Conservation (phyloP, 2,329 filamentous ascomycete species). For the Aquanectria penicillioides region DNA sequence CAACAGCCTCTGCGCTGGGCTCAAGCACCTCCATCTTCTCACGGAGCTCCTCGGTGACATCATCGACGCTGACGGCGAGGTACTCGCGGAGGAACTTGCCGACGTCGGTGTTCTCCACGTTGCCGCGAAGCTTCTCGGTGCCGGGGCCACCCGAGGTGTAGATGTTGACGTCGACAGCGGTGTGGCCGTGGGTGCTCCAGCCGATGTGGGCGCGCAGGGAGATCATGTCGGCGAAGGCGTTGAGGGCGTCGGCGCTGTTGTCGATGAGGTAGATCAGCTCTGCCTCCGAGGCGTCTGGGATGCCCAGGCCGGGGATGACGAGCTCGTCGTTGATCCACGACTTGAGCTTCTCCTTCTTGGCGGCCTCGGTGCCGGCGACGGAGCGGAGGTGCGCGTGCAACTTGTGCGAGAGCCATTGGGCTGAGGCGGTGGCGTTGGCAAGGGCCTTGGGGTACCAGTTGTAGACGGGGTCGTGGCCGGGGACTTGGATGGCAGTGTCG, state of each 20-base stretch:
- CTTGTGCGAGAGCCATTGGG: conserved; percentile 74
- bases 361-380: conserved; percentile 43
- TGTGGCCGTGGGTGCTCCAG: conserved; percentile 95
- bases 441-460: conserved; percentile 86
- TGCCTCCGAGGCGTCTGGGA: conserved; percentile 74
- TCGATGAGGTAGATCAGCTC: conserved; percentile 77
- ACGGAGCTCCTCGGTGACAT: conserved; percentile 79
- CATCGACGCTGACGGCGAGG: conserved; percentile 80
- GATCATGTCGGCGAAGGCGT: conserved; percentile 83
- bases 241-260: conserved; percentile 62
- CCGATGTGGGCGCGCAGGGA: conserved; percentile 89
- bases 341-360: conserved; percentile 56
- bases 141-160: conserved; percentile 80
- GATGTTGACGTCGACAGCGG: conserved; percentile 94
- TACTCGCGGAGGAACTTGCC: conserved; percentile 84
- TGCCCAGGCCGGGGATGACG: conserved; percentile 77
- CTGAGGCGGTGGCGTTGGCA: conserved; percentile 78
- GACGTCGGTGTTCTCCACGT: conserved; percentile 95
- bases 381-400: conserved; percentile 68
- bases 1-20: conserved; percentile 24
- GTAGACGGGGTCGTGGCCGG: conserved; percentile 65
- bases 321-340: conserved; percentile 76
- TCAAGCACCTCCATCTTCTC: conserved; percentile 59
- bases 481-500: conserved; percentile 76
- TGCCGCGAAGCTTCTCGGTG: conserved; percentile 76